phyloP scores from a whole-genome alignment of 1,284 basidiomycete genomes.

The Leccinum subrobustum region DNA sequence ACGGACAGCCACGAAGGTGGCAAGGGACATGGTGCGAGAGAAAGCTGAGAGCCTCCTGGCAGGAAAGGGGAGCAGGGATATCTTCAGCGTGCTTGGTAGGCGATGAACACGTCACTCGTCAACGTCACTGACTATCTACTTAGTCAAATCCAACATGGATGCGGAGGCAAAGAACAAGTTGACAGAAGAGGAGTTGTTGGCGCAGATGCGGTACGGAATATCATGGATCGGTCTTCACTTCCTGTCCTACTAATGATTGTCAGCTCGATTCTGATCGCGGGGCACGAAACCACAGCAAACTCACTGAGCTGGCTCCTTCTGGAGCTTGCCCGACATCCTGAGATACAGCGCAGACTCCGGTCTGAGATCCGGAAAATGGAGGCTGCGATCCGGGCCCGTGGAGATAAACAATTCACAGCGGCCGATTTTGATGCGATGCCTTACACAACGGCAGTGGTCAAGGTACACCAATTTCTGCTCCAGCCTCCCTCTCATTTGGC shows the following conservation, averaged over 20 bases:
- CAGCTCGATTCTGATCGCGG: constrained; percentile 42
- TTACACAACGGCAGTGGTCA: constrained; percentile 51
- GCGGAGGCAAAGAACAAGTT: constrained; percentile 37
- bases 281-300: constrained; percentile 54
- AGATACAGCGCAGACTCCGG: constrained; percentile 40
- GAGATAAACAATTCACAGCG: constrained; percentile 40
- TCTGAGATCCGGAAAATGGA: constrained; percentile 39
- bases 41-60: constrained; percentile 37
- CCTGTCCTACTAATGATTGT: too few species aligned
- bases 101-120: constrained; percentile 32
- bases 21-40: constrained; percentile 41
- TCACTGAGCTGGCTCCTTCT: constrained; percentile 41
- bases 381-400: constrained; percentile 38
- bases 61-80: constrained; percentile 35
- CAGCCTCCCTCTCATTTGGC: too few species aligned
- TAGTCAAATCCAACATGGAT: constrained; percentile 55
- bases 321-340: constrained; percentile 41
- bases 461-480: constrained; percentile 33
- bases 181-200: too few species aligned
- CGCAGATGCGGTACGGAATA: too few species aligned
- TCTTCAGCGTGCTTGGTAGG: constrained; percentile 42
- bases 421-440: constrained; percentile 52
- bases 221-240: too few species aligned
- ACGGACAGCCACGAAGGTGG: constrained; percentile 26
- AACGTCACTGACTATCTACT: constrained; percentile 8